Conservation (phyloP, 2,329 filamentous ascomycete genomes). For the Mycocentrospora acerina region DNA sequence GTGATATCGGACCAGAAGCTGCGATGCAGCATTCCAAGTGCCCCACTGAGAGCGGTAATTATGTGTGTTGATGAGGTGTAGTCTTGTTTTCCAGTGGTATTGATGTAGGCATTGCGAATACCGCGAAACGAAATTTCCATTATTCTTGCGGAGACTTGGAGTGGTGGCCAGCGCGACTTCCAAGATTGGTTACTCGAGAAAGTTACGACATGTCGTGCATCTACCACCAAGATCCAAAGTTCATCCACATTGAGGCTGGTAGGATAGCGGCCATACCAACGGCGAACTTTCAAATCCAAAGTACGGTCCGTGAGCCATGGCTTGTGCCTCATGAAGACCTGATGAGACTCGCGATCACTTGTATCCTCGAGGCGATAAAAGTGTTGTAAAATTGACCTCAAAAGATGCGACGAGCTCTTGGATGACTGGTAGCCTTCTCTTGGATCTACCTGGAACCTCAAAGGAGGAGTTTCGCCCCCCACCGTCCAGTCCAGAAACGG, state of each 20-base stretch:
- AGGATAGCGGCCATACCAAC: constrained; percentile 48
- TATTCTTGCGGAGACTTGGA: constrained; percentile 44
- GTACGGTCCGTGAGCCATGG: constrained; percentile 46
- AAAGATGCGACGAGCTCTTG: constrained; percentile 41
- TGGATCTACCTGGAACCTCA: constrained; percentile 47
- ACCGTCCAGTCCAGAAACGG: constrained; percentile 48
- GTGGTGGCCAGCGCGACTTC: constrained; percentile 47
- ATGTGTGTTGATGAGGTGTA: constrained; percentile 44
- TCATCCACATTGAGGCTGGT: constrained; percentile 47
- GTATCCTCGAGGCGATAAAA: constrained; percentile 49
- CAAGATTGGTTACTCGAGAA: constrained; percentile 48
- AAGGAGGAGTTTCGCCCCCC: constrained; percentile 38
- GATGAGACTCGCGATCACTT: constrained; percentile 42
- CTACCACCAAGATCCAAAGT: constrained; percentile 46
- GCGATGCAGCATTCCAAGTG: constrained; percentile 46
- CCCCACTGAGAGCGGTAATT: constrained; percentile 42
- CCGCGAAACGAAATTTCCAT: constrained; percentile 46
- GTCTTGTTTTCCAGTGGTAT: constrained; percentile 33
- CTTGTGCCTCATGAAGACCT: constrained; percentile 46
- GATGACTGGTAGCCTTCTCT: constrained; percentile 45
- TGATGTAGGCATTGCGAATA: constrained; percentile 43
- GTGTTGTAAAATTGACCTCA: constrained; percentile 46
- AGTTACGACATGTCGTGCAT: constrained; percentile 45
- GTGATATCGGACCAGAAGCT: constrained; percentile 48
- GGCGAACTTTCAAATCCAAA: constrained; percentile 45